Conservation (phyloP, 768 basidiomycete species). For the Daedaleopsis nitida region DNA sequence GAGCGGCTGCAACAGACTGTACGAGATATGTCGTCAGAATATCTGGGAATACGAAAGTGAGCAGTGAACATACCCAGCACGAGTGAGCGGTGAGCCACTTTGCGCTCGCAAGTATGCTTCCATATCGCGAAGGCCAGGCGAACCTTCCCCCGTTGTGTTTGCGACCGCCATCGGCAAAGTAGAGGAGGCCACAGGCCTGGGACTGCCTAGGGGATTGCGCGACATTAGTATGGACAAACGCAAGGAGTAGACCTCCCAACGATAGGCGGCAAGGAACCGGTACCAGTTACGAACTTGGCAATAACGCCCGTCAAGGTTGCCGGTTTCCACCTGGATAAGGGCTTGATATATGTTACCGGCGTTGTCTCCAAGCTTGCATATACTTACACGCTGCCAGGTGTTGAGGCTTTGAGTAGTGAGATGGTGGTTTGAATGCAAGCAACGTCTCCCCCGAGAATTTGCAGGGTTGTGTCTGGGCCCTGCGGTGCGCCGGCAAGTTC, state of each 20-base stretch:
- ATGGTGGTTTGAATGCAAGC: too few species aligned
- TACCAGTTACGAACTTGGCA: too few species aligned
- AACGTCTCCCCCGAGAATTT: too few species aligned
- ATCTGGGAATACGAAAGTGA: too few species aligned
- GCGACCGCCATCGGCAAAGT: neutral
- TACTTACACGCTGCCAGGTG: too few species aligned
- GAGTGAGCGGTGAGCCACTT: constrained; percentile 13
- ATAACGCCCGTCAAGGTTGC: neutral
- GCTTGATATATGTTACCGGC: too few species aligned
- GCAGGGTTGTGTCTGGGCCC: too few species aligned
- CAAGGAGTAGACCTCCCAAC: constrained; percentile 2
- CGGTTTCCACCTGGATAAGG: neutral
- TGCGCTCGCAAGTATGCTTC: constrained; percentile 16
- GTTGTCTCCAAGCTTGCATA: too few species aligned
- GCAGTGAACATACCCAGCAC: constrained; percentile 6
- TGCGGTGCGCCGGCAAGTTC: too few species aligned
- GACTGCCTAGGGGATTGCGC: constrained; percentile 6
- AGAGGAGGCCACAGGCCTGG: neutral
- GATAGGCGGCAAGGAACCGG: too few species aligned
- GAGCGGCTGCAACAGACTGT: constrained; percentile 56
- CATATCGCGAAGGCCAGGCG: constrained; percentile 10
- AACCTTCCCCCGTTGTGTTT: neutral
- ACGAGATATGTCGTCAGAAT: neutral
- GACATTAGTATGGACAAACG: constrained; percentile 7
- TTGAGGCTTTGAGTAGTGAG: too few species aligned